Evolutionary conservation across 192 early-diverging fungal genomes (phyloP), one percentile per base, ranked within the genome.

Genomic region (Coemansia sp.): DNA sequence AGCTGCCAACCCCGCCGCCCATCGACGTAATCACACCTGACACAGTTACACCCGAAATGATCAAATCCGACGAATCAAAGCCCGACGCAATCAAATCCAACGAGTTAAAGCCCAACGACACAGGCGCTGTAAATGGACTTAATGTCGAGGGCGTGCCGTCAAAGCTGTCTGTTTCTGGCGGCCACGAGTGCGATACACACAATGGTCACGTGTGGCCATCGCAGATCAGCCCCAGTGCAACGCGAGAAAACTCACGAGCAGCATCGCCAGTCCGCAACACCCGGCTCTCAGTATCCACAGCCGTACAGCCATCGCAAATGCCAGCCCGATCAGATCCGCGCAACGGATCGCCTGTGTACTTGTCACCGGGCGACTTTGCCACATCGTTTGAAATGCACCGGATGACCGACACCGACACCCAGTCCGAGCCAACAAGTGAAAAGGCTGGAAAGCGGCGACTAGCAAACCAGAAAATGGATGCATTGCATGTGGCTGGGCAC

Each of bases 281-380:
- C 20, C 49, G 14, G n/a, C 62, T 29, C 47, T 20, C 14, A 14
- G 32, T 11, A 35, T 29, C 48, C 41, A 49, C 53, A 19, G 23
- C 43, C 0, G 32, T 54, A 23, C 52, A 26, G 18, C 3, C 45
- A 53, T 38, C 47, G 18, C 63, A 64, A 48, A 56, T 54, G 50
- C 77, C 71, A 0, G 65, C 64, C 26, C 68, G 72, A 48, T 80
- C 68, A 13, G 66, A 80, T 47, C 77, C 77, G 43, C 71, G 77
- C 67, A 63, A 80, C 29, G 77, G 77, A 7, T 80, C 77, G 29
- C 77, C 77, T 0, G 77, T 80, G 38, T 74, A 80, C 32, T 68
- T 80, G 57, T 80, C 77, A 41, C 65, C 77, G 0, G 58, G 68
- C 38, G 77, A 74, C 58, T 80, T 66, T 74, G 77, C 77, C 1